Conservation (phyloP, 768 basidiomycete species). For the Coprinopsis sp. region DNA sequence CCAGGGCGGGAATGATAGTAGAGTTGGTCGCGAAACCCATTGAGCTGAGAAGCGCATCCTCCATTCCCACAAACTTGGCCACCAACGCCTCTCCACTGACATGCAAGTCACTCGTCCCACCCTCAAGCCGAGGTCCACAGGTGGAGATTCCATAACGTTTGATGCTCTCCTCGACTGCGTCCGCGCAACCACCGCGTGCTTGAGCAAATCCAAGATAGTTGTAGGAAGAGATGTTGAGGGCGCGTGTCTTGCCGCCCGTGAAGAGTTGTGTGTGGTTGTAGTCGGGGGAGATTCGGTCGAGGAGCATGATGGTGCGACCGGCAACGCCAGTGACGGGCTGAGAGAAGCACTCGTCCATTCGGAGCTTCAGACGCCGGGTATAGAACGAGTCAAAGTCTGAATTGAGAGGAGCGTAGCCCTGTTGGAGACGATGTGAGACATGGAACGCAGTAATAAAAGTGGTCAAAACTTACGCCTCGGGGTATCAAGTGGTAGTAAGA, state of each 20-base stretch:
- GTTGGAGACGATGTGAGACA: slow-evolving; percentile 8
- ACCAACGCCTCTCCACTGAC: slow-evolving; percentile 77
- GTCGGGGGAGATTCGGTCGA: slow-evolving; percentile 81
- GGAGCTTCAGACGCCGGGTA: slow-evolving; percentile 89
- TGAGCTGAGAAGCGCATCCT: slow-evolving; percentile 85
- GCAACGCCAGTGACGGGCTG: slow-evolving; percentile 93
- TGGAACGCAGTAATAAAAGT: slow-evolving; percentile 7
- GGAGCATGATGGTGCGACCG: slow-evolving; percentile 82
- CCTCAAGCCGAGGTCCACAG: slow-evolving; percentile 75
- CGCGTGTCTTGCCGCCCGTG: slow-evolving; percentile 79
- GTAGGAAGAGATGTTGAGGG: slow-evolving; percentile 96
- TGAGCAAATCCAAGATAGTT: slow-evolving; percentile 99
- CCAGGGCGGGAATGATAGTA: slow-evolving; percentile 87
- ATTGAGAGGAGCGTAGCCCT: slow-evolving; percentile 96
- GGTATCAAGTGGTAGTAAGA: slow-evolving; percentile 82
- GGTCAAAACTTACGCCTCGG: slow-evolving; percentile 62
- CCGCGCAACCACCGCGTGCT: slow-evolving; percentile 87
- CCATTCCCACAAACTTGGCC: slow-evolving; percentile 83
- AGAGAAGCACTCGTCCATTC: slow-evolving; percentile 94
- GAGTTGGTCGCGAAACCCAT: slow-evolving; percentile 99
- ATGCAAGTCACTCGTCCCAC: slow-evolving; percentile 86
- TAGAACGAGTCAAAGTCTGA: slow-evolving; percentile 99
- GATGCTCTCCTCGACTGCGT: slow-evolving; percentile 84
- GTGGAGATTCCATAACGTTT: slow-evolving; percentile 76
- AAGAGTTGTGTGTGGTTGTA: slow-evolving; percentile 73